Base-by-base conservation (phyloP, 2,329 filamentous ascomycete species). In the Madurella fahalii region DNA sequence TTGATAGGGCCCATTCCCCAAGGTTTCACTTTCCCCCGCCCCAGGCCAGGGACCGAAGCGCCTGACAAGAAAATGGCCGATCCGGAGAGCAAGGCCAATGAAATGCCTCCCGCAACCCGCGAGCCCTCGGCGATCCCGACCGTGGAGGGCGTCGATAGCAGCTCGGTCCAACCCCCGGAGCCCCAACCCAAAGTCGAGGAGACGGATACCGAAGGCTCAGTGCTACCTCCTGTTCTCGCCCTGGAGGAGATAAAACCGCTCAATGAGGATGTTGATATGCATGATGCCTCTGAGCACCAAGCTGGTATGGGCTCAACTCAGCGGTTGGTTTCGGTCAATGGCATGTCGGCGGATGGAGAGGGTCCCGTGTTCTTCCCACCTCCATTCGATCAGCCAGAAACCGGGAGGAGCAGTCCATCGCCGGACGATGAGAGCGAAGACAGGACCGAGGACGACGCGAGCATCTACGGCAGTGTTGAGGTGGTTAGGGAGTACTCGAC, bases 401-500 rank as follows among this genome's bases (percentile, higher is more conserved):
- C 63, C 5, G 67, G 57, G 1, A 67, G 67, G 0, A 79, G 72
- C 55, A 80, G 74, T 8, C 76, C 77, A 4, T 80, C 77, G 4
- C 77, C 76, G 40, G 73, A 73, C 31, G 75, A 77, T 16, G 76
- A 78, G 39, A 77, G 78, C 47, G 78, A 78, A 32, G 72, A 81
- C 48, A 77, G 78, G 46, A 81, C 79, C 2, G 79, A 82, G 57
- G 74, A 79, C 8, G 80, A 83, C 47, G 78, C 77, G 41, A 72
- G 79, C 39, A 74, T 79, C n/a, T 74, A 72, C 39, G 70, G 76
- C 57, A 74, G 74, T n/a, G 67, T 78, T 25, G 76, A 78, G 40
- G 70, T 72, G 5, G 74, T 79, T 30, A 74, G 80, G 11, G 73
- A 77, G 50, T 77, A 74, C 53, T 78, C 80, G 68, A 67, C 69